phyloP scores from a whole-genome alignment of 371 early-diverging fungal genomes.

The Basidiobolus meristosporus region DNA sequence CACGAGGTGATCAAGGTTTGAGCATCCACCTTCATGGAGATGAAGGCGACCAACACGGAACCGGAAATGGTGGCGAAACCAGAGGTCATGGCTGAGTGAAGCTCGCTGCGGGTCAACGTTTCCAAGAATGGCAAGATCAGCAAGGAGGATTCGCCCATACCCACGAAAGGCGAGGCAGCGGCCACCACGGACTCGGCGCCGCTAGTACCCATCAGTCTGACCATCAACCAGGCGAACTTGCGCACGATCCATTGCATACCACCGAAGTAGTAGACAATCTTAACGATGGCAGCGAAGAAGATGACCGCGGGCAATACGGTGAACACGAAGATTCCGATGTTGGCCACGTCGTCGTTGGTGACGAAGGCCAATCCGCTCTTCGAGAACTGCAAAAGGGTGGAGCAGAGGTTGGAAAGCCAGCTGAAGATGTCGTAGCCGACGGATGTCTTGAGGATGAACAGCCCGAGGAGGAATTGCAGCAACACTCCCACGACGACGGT shows the following conservation, averaged over 20 bases:
- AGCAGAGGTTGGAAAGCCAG: conserved; percentile 45
- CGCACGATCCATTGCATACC: conserved; percentile 66
- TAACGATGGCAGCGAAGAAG: conserved; percentile 74
- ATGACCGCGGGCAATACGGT: conserved; percentile 66
- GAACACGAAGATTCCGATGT: conserved; percentile 31
- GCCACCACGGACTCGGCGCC: conserved; percentile 82
- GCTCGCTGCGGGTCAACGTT: conserved; percentile 67
- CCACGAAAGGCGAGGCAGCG: conserved; percentile 65
- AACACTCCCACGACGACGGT: conserved; percentile 58
- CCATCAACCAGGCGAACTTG: conserved; percentile 45
- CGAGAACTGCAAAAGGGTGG: conserved; percentile 44
- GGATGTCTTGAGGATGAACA: conserved; percentile 55
- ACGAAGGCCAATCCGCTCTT: conserved; percentile 40
- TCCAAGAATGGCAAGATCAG: conserved; percentile 65
- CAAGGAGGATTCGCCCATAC: conserved; percentile 70
- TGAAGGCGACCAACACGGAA: conserved; percentile 58
- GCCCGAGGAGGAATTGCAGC: conserved; percentile 59
- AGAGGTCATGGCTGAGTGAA: conserved; percentile 80
- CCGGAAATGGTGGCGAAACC: conserved; percentile 84
- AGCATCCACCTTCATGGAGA: conserved; percentile 42
- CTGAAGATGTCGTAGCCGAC: conserved; percentile 62
- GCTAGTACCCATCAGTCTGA: conserved; percentile 51
- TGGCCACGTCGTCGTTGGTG: conserved; percentile 24
- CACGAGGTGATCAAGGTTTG: conserved; percentile 59
- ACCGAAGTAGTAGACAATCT: conserved; percentile 68